Percentiles rank a stretch among this genome's conserved stretches.
Evolutionary conservation across 768 basidiomycete species (phyloP).

Genomic region (Pisolithus tinctorius): DNA sequence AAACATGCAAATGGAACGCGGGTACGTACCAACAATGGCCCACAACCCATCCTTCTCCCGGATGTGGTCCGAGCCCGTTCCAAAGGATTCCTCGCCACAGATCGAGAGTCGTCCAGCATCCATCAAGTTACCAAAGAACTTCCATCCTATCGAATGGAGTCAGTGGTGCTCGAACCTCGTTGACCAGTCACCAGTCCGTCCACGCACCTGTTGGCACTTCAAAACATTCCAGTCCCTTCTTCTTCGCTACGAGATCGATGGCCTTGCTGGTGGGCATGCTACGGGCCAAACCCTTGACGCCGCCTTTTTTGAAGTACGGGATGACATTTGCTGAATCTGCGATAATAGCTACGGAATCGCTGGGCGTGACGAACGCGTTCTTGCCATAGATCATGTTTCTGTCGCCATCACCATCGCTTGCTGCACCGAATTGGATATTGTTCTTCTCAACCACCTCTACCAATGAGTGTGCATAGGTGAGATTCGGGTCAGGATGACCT

Average conservation of each 20-base stretch:
- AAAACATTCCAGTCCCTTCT: constrained; percentile 86
- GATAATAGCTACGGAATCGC: constrained; percentile 97
- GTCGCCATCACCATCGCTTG: constrained; percentile 96
- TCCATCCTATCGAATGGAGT: constrained; percentile 65
- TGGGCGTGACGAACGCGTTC: constrained; percentile 96
- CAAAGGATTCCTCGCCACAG: constrained; percentile 98
- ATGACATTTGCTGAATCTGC: constrained; percentile 93
- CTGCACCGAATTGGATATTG: constrained; percentile 88
- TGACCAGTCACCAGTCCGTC: background rate
- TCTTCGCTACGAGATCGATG: constrained; percentile 92
- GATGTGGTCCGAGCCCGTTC: constrained; percentile 99
- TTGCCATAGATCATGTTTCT: constrained; percentile 99
- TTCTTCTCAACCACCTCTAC: constrained; percentile 88
- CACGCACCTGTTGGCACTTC: constrained; percentile 90
- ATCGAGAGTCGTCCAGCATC: constrained; percentile 96
- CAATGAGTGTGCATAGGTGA: constrained; percentile 93
- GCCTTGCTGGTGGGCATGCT: constrained; percentile 98
- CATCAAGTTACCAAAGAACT: constrained; percentile 99
- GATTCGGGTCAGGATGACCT: constrained; percentile 96
- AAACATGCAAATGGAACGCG: constrained; percentile 2
- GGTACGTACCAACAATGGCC: constrained; percentile 81
- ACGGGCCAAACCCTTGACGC: constrained; percentile 92
- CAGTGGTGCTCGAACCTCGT: background rate
- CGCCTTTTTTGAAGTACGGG: constrained; percentile 83
- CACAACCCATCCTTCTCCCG: constrained; percentile 99